Evolutionary conservation across 768 basidiomycete species (phyloP).

Genomic region (Amanita rubescens): DNA sequence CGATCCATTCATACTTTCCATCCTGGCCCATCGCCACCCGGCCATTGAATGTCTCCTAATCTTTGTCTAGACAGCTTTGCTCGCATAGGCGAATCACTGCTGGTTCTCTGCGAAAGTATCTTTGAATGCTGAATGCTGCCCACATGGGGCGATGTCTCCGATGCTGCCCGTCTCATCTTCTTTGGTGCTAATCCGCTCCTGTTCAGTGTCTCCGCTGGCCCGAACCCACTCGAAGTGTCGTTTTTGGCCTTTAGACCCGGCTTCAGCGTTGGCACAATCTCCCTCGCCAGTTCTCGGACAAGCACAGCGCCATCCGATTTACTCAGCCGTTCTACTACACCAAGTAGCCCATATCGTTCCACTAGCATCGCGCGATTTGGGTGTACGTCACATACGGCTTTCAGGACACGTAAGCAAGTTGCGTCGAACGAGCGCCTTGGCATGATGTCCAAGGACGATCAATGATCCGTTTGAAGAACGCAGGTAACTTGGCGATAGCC

Average conservation of each 20-base stretch:
- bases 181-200: slow-evolving; percentile 48
- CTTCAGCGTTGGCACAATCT: slow-evolving; percentile 71
- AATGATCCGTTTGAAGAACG: slow-evolving; percentile 83
- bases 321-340: slow-evolving; percentile 74
- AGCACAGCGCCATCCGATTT: slow-evolving; percentile 84
- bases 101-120: slow-evolving; percentile 25
- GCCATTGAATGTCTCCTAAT: slow-evolving; percentile 62
- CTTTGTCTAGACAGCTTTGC: slow-evolving; percentile 35
- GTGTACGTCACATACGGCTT: slow-evolving; percentile 83
- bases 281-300: slow-evolving; percentile 81
- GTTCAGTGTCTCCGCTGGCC: slow-evolving; percentile 11
- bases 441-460: slow-evolving; percentile 66
- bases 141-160: slow-evolving; percentile 42
- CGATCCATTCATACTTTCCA: neutral
- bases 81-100: slow-evolving; percentile 16
- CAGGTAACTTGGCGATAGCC: slow-evolving; percentile 64
- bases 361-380: slow-evolving; percentile 80
- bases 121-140: slow-evolving; percentile 8
- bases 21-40: slow-evolving; percentile 15
- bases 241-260: slow-evolving; percentile 42
- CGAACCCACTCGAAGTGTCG: neutral
- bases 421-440: slow-evolving; percentile 83
- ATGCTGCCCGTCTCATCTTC: slow-evolving; percentile 59
- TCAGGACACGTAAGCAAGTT: slow-evolving; percentile 82
- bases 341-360: slow-evolving; percentile 72